Conservation (phyloP, 1,284 basidiomycete genomes). For the Chalciporus sp. region DNA sequence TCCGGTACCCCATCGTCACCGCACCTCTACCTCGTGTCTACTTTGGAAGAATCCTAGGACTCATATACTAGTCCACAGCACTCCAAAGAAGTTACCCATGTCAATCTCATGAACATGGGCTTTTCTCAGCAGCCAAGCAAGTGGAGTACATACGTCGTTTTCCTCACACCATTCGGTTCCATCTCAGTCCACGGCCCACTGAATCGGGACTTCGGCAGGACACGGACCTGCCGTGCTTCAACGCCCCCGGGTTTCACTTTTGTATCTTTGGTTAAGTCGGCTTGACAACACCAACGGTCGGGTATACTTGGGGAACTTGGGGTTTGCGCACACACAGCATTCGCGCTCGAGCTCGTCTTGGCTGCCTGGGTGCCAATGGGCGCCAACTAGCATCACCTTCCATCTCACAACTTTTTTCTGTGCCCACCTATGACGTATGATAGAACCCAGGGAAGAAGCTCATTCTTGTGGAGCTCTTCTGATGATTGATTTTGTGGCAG, state of each 20-base stretch:
- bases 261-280: constrained; percentile 3
- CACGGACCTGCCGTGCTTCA: not conserved
- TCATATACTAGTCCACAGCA: not conserved
- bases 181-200: constrained; percentile 1
- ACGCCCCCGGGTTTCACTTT: not conserved
- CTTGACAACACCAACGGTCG: constrained; percentile 5
- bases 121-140: not conserved
- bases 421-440: not conserved
- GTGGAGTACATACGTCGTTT: constrained; percentile 5
- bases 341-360: not conserved
- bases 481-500: not conserved
- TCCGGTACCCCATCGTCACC: not conserved
- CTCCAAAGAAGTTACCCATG: constrained; percentile 8
- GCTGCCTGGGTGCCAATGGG: not conserved
- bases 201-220: constrained; percentile 5
- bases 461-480: too few species aligned
- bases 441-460: too few species aligned
- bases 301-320: not conserved
- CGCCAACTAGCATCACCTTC: not conserved
- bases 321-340: constrained; percentile 10
- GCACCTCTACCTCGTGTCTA: constrained; percentile 15
- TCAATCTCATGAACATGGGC: not conserved
- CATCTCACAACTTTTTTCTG: not conserved
- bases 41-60: constrained; percentile 5
- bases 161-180: constrained; percentile 12